phyloP scores from a whole-genome alignment of 768 basidiomycete species.

The Termitomyces eurrhizus region DNA sequence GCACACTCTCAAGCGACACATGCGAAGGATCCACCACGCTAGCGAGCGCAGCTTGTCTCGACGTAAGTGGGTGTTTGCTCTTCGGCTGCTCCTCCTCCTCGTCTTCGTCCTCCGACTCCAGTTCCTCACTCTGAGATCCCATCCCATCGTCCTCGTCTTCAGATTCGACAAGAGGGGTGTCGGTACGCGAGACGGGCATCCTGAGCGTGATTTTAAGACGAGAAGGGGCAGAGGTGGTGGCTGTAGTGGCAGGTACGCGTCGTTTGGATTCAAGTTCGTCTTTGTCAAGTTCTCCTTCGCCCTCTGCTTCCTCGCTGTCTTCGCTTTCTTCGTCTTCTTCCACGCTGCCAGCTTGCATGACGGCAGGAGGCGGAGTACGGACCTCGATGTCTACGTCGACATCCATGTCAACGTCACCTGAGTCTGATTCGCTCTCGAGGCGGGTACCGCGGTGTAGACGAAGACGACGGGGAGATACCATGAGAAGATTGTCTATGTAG shows the following conservation, averaged over 20 bases:
- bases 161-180: slow-evolving; percentile 27
- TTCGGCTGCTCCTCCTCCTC: neutral
- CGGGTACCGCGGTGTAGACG: neutral
- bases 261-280: neutral
- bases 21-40: slow-evolving; percentile 66
- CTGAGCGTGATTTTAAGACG: slow-evolving; percentile 17
- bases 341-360: slow-evolving; percentile 3
- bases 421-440: neutral
- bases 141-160: slow-evolving; percentile 26
- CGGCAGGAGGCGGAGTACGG: neutral
- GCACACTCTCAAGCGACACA: slow-evolving; percentile 42
- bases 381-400: neutral
- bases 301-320: slow-evolving; percentile 34
- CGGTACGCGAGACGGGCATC: slow-evolving; percentile 14
- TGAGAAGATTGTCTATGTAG: neutral
- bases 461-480: neutral
- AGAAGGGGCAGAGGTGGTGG: neutral
- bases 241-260: neutral
- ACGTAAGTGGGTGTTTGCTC: slow-evolving; percentile 40
- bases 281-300: slow-evolving; percentile 17
- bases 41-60: slow-evolving; percentile 67
- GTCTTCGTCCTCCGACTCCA: neutral
- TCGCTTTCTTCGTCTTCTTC: slow-evolving; percentile 27
- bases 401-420: neutral
- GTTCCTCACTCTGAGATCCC: neutral